Conservation (phyloP, 306 rosid species). For the Vigna mungo region DNA sequence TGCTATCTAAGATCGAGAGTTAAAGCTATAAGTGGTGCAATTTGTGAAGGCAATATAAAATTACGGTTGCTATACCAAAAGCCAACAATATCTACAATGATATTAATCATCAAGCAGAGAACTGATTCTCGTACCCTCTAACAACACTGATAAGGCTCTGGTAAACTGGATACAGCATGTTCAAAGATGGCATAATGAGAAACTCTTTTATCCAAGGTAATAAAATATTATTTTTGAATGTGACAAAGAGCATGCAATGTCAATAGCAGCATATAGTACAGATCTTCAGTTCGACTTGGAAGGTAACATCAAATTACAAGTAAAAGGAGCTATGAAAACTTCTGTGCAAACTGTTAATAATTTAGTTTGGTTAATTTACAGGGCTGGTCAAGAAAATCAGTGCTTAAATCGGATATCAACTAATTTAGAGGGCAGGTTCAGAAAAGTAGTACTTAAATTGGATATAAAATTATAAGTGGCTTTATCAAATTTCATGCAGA, state of each 20-base stretch:
- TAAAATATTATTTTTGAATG: slow-evolving; percentile 15
- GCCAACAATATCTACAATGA: slow-evolving; percentile 29
- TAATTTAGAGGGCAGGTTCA: neutral
- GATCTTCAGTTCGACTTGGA: slow-evolving; percentile 2
- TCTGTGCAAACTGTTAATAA: neutral
- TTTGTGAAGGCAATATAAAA: slow-evolving; percentile 1
- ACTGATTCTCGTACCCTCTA: slow-evolving; percentile 16
- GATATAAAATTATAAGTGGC: slow-evolving; percentile 17
- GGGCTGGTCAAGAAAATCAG: neutral
- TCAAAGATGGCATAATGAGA: slow-evolving; percentile 14
- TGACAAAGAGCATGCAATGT: slow-evolving; percentile 19
- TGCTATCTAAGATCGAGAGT: neutral
- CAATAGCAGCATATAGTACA: neutral
- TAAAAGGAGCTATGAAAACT: slow-evolving; percentile 1
- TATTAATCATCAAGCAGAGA: slow-evolving; percentile 5
- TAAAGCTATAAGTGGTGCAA: slow-evolving; percentile 4
- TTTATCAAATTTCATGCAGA: slow-evolving; percentile 9
- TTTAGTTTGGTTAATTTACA: neutral
- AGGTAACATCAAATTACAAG: slow-evolving; percentile 21
- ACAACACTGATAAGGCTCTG: slow-evolving; percentile 31
- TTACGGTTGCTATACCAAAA: slow-evolving; percentile 17
- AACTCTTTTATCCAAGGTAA: neutral
- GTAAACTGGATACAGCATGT: neutral
- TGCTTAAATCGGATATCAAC: no score
- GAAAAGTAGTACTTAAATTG: slow-evolving; percentile 6